These are phyloP conservation scores for Colletotrichum sp. DNA, from an alignment of 2,329 filamentous ascomycete species.

Conservation along the genomic window DNA sequence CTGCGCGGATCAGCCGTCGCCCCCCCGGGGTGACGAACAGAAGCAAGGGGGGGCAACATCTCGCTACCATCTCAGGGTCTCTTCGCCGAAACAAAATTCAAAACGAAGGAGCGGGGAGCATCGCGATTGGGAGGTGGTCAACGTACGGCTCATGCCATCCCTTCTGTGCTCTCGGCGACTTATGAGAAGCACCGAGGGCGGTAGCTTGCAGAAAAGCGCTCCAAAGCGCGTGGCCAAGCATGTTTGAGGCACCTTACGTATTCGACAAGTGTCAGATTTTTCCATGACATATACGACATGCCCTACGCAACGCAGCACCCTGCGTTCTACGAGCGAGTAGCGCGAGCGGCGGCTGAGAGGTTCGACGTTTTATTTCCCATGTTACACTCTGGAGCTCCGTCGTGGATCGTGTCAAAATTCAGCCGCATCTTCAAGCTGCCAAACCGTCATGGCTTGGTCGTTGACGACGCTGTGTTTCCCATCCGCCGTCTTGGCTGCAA, in stretches of 20 bases:
- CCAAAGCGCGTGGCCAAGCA: not conserved
- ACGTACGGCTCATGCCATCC: not conserved
- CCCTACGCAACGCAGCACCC: not conserved
- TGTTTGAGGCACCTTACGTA: not conserved
- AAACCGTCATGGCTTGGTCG: not conserved
- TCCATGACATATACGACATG: not conserved
- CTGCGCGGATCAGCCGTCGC: slow-evolving; percentile 6
- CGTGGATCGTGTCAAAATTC: not conserved
- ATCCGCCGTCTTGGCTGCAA: not conserved
- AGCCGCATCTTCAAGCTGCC: not conserved
- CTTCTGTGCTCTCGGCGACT: not conserved
- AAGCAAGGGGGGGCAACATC: not conserved
- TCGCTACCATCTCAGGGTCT: not conserved
- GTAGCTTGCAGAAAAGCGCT: not conserved
- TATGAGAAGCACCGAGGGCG: not conserved
- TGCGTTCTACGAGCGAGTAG: not conserved
- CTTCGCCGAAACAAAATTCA: not conserved
- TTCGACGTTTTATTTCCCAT: not conserved
- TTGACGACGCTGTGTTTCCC: not conserved
- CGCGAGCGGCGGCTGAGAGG: not conserved
- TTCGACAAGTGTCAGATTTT: not conserved
- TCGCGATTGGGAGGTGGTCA: not conserved
- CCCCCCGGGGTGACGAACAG: not conserved
- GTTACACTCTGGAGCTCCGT: not conserved
- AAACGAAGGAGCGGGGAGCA: not conserved